A percentile compares a stretch with the other conserved stretches of the same genome.
These are phyloP conservation scores for Eucalyptus cloeziana DNA, from an alignment of 345 rosid genomes.

Conservation along the genomic window DNA sequence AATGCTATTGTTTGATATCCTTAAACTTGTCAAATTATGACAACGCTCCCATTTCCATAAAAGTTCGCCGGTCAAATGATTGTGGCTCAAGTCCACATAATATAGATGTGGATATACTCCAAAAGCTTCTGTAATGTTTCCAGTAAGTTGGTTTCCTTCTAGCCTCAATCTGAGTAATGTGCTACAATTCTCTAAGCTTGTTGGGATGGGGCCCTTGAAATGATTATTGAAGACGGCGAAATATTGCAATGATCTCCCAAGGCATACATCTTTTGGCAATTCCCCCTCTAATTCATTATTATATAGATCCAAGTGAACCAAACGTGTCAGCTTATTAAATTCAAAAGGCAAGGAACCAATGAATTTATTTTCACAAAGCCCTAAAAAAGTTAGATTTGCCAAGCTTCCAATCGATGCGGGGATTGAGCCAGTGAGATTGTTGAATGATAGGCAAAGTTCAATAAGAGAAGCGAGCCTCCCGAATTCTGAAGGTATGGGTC, in stretches of 20 bases:
- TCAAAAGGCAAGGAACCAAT: neutral
- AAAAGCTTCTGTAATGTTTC: neutral
- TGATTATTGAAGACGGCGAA: accelerated
- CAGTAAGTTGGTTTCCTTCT: neutral
- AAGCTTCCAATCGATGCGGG: neutral
- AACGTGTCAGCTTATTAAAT: neutral
- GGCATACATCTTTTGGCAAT: neutral
- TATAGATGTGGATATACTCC: neutral
- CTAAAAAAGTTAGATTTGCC: accelerated
- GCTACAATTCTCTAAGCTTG: neutral
- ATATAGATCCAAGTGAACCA: accelerated
- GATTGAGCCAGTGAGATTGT: too few species aligned
- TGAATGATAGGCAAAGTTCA: too few species aligned
- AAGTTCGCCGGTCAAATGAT: neutral
- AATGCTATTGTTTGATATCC: neutral
- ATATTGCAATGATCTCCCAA: neutral
- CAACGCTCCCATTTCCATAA: neutral
- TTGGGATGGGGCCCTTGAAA: neutral
- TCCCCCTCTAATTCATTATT: neutral
- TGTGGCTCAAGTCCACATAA: neutral
- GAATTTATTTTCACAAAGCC: neutral
- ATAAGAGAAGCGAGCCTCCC: neutral
- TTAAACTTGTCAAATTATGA: neutral
- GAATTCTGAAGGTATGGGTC: neutral
- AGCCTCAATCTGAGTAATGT: neutral